Evolutionary conservation across 495 filamentous ascomycete genomes (phyloP).

Genomic region (Penicillium steckii): DNA sequence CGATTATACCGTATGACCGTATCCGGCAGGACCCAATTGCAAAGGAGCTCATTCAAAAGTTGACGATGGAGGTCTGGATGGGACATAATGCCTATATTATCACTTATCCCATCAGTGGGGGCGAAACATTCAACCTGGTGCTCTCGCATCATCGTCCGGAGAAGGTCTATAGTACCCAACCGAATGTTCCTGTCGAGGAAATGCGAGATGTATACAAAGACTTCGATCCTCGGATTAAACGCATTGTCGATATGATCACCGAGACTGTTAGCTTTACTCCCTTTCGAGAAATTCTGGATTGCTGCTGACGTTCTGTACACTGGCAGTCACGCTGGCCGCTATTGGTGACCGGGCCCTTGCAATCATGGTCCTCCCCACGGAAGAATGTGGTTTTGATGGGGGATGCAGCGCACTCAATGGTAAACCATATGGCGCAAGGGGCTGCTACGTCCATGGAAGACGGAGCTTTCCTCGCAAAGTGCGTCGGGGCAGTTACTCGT

Average conservation of each 20-base stretch:
- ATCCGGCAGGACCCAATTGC: constrained; percentile 39
- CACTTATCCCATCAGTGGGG: constrained; percentile 44
- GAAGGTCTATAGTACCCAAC: constrained; percentile 12
- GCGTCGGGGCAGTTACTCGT: constrained; percentile 14
- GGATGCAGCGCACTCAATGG: constrained; percentile 49
- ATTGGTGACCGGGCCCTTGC: constrained; percentile 25
- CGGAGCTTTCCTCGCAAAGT: constrained; percentile 24
- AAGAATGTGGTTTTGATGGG: constrained; percentile 37
- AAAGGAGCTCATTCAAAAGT: constrained; percentile 30
- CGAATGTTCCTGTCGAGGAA: constrained; percentile 30
- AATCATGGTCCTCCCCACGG: constrained; percentile 30
- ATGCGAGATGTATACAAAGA: constrained; percentile 30
- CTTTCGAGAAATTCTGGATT: background rate
- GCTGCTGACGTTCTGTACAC: background rate
- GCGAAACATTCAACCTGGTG: constrained; percentile 45
- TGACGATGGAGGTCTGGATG: constrained; percentile 49
- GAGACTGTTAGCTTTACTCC: constrained; percentile 8
- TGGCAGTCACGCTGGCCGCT: constrained; percentile 30
- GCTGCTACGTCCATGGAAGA: constrained; percentile 43
- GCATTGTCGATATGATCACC: constrained; percentile 21
- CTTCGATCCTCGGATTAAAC: constrained; percentile 22
- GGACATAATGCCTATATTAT: constrained; percentile 34
- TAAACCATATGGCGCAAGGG: constrained; percentile 44
- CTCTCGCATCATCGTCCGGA: constrained; percentile 37
- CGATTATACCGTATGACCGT: constrained; percentile 36